phyloP scores from a whole-genome alignment of 2,329 filamentous ascomycete species.

The Claviceps pazoutovae region DNA sequence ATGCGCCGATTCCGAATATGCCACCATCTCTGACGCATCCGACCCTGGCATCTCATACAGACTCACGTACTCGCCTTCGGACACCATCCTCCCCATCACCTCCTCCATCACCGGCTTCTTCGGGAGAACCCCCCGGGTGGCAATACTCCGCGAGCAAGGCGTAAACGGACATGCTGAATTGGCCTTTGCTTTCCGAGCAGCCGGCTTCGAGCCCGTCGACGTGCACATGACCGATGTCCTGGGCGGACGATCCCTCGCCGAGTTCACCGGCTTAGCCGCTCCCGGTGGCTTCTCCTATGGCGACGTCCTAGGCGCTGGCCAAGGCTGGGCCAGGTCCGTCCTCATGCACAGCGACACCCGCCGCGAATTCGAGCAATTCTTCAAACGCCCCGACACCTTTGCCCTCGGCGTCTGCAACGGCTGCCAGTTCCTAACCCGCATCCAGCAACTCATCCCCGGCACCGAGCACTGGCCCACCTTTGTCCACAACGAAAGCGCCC shows the following conservation, averaged over 20 bases:
- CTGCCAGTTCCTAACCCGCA: slow-evolving; percentile 80
- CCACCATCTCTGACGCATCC: slow-evolving; percentile 55
- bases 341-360: slow-evolving; percentile 67
- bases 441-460: slow-evolving; percentile 74
- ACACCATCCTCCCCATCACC: slow-evolving; percentile 53
- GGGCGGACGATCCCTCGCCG: slow-evolving; percentile 61
- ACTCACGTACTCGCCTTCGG: slow-evolving; percentile 65
- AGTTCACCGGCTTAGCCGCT: slow-evolving; percentile 81
- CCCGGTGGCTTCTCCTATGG: slow-evolving; percentile 96
- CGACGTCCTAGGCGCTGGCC: slow-evolving; percentile 73
- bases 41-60: slow-evolving; percentile 80
- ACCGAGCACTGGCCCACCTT: slow-evolving; percentile 74
- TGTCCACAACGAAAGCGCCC: slow-evolving; percentile 68
- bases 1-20: slow-evolving; percentile 74
- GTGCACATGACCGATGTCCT: slow-evolving; percentile 95
- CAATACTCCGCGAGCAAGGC: slow-evolving; percentile 88
- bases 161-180: slow-evolving; percentile 96
- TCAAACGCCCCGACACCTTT: slow-evolving; percentile 79
- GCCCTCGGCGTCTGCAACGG: slow-evolving; percentile 92
- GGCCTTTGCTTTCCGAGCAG: slow-evolving; percentile 86
- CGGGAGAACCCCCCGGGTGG: slow-evolving; percentile 55
- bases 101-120: slow-evolving; percentile 36
- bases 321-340: slow-evolving; percentile 91
- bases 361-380: slow-evolving; percentile 71
- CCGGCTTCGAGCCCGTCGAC: slow-evolving; percentile 83